phyloP scores from a whole-genome alignment of 2,329 filamentous ascomycete genomes.

The Microdochium nivale region DNA sequence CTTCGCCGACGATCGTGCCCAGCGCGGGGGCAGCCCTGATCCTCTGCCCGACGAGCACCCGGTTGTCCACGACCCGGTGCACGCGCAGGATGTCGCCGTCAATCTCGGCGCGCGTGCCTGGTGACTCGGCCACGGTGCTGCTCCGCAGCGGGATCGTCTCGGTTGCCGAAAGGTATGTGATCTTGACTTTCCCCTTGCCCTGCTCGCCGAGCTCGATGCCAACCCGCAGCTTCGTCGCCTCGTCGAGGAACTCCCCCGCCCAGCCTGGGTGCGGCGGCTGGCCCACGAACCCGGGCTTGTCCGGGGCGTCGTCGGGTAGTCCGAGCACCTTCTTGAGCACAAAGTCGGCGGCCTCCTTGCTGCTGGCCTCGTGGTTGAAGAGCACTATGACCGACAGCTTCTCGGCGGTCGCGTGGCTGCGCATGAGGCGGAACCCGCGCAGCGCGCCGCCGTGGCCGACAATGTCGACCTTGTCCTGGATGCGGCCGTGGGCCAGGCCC shows the following conservation, averaged over 20 bases:
- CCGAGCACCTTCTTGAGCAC: slow-evolving; percentile 21
- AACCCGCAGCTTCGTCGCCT: slow-evolving; percentile 22
- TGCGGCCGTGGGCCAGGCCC: slow-evolving; percentile 20
- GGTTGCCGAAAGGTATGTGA: slow-evolving; percentile 17
- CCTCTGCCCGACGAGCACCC: slow-evolving; percentile 10
- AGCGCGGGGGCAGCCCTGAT: slow-evolving; percentile 8
- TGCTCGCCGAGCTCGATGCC: slow-evolving; percentile 13
- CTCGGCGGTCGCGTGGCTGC: slow-evolving; percentile 23
- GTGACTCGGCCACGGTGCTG: slow-evolving; percentile 10
- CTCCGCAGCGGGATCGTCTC: slow-evolving; percentile 15
- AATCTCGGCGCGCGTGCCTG: slow-evolving; percentile 16
- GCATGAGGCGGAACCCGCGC: slow-evolving; percentile 27
- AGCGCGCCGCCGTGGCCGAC: slow-evolving; percentile 32
- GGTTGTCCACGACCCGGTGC: slow-evolving; percentile 18
- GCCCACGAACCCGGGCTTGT: slow-evolving; percentile 1
- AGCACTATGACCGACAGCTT: slow-evolving; percentile 28
- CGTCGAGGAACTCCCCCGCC: slow-evolving; percentile 28
- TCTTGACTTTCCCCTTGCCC: slow-evolving; percentile 14
- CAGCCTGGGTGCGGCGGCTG: slow-evolving; percentile 13
- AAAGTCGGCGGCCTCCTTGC: slow-evolving; percentile 14
- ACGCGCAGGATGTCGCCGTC: slow-evolving; percentile 19
- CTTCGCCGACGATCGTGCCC: slow-evolving; percentile 5
- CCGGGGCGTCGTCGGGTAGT: slow-evolving; percentile 9
- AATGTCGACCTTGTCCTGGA: slow-evolving; percentile 14
- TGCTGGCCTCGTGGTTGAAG: slow-evolving; percentile 27